Evolutionary conservation across 495 filamentous ascomycete genomes (phyloP).

Genomic region (Aspergillus leporis): DNA sequence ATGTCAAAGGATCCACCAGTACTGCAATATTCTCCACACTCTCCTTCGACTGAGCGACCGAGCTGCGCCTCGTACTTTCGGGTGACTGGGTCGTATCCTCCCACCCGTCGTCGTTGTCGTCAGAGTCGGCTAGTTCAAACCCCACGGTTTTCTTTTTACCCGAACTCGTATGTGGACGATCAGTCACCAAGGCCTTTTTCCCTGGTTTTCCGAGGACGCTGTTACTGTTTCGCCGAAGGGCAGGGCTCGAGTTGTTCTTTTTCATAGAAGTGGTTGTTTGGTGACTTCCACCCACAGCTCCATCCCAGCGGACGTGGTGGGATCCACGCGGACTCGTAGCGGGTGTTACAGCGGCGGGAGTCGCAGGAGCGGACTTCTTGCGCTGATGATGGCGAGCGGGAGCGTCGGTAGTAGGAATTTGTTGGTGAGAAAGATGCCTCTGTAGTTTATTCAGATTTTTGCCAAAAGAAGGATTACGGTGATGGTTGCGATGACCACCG

Average conservation of each 20-base stretch:
- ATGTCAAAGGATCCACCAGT: constrained; percentile 48
- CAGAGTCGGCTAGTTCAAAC: constrained; percentile 48
- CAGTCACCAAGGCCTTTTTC: constrained; percentile 42
- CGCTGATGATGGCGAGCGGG: constrained; percentile 44
- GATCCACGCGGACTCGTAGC: constrained; percentile 40
- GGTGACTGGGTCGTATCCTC: constrained; percentile 55
- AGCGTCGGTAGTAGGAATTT: constrained; percentile 30
- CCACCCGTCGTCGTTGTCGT: constrained; percentile 49
- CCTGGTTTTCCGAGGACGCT: constrained; percentile 31
- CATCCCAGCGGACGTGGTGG: constrained; percentile 46
- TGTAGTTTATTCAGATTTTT: constrained; percentile 48
- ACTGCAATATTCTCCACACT: constrained; percentile 42
- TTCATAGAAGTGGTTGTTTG: constrained; percentile 39
- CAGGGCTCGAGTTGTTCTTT: constrained; percentile 48
- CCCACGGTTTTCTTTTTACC: constrained; percentile 51
- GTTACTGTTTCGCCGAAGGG: constrained; percentile 39
- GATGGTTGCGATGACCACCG: constrained; percentile 44
- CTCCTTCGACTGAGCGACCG: constrained; percentile 42
- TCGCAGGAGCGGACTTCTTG: constrained; percentile 51
- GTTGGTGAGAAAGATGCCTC: constrained; percentile 30
- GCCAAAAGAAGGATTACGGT: constrained; percentile 43
- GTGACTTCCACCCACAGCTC: constrained; percentile 28
- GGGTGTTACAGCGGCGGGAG: constrained; percentile 45
- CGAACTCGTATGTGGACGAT: constrained; percentile 37
- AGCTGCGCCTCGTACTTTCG: constrained; percentile 49